Base-by-base conservation (phyloP, 768 basidiomycete genomes). In the Suillus brevipes region DNA sequence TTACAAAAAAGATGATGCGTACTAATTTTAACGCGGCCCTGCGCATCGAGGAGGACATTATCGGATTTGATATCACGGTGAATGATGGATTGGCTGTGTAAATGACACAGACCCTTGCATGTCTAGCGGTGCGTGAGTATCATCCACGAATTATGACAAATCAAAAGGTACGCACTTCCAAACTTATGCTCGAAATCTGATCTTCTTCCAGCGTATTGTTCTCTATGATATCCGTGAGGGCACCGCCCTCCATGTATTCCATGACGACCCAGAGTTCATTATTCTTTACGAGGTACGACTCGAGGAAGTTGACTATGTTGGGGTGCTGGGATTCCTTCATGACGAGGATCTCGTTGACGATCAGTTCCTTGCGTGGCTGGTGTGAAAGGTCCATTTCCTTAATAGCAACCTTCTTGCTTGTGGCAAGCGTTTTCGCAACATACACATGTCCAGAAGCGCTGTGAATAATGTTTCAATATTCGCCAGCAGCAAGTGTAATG, bases 221-320 rank as follows among this genome's bases (percentile, higher is more conserved):
- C 81, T 98, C 97, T 71, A 99, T 98, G 52, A 99, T 91, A 78
- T 99, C 97, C 31, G 95, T 98, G 72, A 99, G 81, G 20, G 97
- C 95, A 47, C 97, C 96, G 61, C 95, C 95, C 78, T 98, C 95
- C 95, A 98, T 98, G 74, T 93, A 97, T 79, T 98, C 95, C 95
- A 97, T 98, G 65, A 97, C 95, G 52, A 97, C 95, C 95, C 95
- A 98, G 28, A 97, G 85, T 73, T 97, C 95, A 61, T 84, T 90
- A 74, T 83, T 89, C 78, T 91, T 91, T 61, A 97, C 87, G 52
- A 98, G 85, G 77, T 95, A 97, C 28, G 92, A 87, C 7, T 97
- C 92, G 49, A 97, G 78, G 79, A 94, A 98, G 78, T 97, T 97
- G 81, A 98, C 95, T 64, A 98, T 96, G 72, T 97, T 98, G 37